Evolutionary conservation across 2,329 filamentous ascomycete species (phyloP).

Genomic region (Stenocarpella maydis): DNA sequence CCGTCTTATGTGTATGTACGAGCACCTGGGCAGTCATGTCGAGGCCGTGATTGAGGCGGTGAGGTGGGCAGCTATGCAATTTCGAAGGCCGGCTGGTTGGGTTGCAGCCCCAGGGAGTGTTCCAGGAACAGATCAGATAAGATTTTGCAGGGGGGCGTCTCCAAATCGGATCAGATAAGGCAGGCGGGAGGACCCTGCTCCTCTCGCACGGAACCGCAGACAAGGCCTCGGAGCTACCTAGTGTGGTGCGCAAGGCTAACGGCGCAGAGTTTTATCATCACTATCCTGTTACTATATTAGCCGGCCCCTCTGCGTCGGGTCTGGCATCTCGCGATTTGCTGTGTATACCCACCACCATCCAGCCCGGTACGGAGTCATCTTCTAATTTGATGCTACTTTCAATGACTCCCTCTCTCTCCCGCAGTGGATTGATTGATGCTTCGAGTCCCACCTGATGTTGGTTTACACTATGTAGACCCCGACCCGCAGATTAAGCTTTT

Average conservation of each 20-base stretch:
- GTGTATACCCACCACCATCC: neutral
- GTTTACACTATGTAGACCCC: neutral
- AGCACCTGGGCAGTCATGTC: no score
- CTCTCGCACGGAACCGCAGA: neutral
- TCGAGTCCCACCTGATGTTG: neutral
- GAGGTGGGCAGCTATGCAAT: no score
- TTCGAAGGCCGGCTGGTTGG: no score
- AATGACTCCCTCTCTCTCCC: conserved; percentile 21
- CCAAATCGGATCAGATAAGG: conserved; percentile 14
- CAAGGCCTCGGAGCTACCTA: neutral
- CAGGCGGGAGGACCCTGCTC: conserved; percentile 6
- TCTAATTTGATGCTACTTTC: neutral
- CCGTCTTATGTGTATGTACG: no score
- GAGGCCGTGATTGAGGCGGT: no score
- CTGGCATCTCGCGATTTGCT: conserved; percentile 1
- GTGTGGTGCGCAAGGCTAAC: no score
- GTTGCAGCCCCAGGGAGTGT: neutral
- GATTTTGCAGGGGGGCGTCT: conserved; percentile 14
- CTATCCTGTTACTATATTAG: neutral
- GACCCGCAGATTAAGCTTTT: conserved; percentile 21
- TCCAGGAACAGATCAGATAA: conserved; percentile 13
- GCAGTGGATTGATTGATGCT: neutral
- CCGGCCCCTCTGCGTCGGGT: neutral
- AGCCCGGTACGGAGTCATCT: neutral
- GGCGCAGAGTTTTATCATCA: neutral